Evolutionary conservation across 345 rosid species (phyloP).

Genomic region (Sapria himalayana): DNA sequence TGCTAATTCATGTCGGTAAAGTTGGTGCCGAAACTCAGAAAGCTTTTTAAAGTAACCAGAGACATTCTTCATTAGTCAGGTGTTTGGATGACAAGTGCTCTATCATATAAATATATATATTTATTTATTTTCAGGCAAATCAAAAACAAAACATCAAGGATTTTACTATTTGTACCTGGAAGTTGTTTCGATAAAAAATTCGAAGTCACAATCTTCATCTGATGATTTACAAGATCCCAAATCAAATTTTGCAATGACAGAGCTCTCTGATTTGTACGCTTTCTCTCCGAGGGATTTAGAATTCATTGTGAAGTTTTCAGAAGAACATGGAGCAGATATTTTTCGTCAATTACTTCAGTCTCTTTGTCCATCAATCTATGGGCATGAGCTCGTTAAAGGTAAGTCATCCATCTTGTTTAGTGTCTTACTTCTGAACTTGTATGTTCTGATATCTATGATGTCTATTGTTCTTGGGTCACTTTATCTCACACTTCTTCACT

Average conservation of each 20-base stretch:
- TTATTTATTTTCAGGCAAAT: constrained; percentile 47
- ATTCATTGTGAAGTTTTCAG: constrained; percentile 69
- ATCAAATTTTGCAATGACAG: constrained; percentile 24
- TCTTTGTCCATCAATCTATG: constrained; percentile 85
- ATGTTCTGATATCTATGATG: neutral
- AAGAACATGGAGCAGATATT: constrained; percentile 67
- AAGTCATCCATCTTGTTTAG: neutral
- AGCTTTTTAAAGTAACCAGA: too few relatives aligned
- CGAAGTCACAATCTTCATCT: constrained; percentile 46
- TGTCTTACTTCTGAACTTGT: neutral
- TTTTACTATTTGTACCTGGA: constrained; percentile 78
- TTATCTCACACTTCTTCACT: neutral
- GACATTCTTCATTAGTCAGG: too few relatives aligned
- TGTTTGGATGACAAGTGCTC: too few relatives aligned
- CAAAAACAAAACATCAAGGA: constrained; percentile 72
- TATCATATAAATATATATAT: too few relatives aligned
- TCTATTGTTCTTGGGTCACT: neutral
- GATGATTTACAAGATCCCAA: constrained; percentile 34
- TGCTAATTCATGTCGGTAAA: too few relatives aligned
- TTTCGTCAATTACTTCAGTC: constrained; percentile 71
- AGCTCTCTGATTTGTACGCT: constrained; percentile 48
- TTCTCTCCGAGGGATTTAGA: constrained; percentile 76
- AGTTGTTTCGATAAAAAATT: constrained; percentile 59
- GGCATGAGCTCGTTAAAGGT: constrained; percentile 98
- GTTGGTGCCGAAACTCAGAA: too few relatives aligned